Evolutionary conservation across 2,329 filamentous ascomycete species (phyloP), one percentile per base, ranked within the genome.

Genomic region (Myriosclerotinia scirpicola): DNA sequence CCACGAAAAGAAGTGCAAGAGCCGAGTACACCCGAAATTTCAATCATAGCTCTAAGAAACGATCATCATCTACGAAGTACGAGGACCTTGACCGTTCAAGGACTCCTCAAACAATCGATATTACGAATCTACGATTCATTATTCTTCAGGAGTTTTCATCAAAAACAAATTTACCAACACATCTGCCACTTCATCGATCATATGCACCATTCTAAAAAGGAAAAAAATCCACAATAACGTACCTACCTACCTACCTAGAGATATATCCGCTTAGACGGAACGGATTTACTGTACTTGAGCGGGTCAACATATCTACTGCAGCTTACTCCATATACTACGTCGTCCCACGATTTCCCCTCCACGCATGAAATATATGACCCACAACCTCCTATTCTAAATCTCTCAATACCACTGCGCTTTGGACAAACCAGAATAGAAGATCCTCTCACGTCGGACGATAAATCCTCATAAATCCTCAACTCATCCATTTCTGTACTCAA

Each of bases 151-250:
- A 42, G 26, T 56, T 42, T 42, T 9, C 17, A 40, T 30, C 9
- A 9, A 17, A 26, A 15, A 36, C 56, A 6, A 22, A 34, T 14
- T 3, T 48, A 59, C 42, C 56, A 48, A 48, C 56, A 48, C 56
- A 59, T 59, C 56, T 59, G 56, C 56, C 42, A 59, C 56, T 59
- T 59, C 56, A 59, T 59, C 40, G 3, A 59, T 48, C 42, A 48
- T 36, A 22, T 34, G 20, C 26, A 22, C 26, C 11, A 36, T n/a
- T 48, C 26, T 9, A n/a, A 59, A 22, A 34, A 48, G 40, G 56
- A 59, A 59, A n/a, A 42, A 20, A 36, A 15, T 22, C 56, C 42
- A 59, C 30, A 14, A 36, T 15, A 36, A 22, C 11, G 2, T n/a
- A 36, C 42, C n/a, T n/a, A n/a, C n/a, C n/a, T n/a, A n/a, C n/a